phyloP scores from a whole-genome alignment of 148 eudicot species.

The Persicaria maculosa region DNA sequence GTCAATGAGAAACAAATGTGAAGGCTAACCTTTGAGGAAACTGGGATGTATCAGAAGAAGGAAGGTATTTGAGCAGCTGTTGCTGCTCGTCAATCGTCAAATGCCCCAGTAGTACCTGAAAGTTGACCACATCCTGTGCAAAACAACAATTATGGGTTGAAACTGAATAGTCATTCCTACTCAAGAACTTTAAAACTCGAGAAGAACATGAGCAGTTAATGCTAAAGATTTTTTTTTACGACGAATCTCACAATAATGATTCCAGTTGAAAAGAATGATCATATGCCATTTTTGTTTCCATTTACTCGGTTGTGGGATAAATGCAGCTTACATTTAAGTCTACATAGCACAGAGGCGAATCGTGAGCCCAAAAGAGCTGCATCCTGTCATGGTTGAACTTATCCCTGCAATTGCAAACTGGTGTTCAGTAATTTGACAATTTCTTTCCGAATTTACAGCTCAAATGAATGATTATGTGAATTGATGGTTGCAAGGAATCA shows the following conservation, averaged over 20 bases:
- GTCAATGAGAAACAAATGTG: neutral
- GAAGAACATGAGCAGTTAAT: neutral
- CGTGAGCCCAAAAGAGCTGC: conserved; percentile 47
- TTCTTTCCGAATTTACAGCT: neutral
- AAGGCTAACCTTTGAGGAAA: conserved; percentile 54
- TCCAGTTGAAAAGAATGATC: neutral
- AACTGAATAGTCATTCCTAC: neutral
- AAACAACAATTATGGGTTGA: neutral
- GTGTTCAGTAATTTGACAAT: neutral
- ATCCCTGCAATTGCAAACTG: conserved; percentile 42
- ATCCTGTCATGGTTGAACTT: conserved; percentile 46
- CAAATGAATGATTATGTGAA: neutral
- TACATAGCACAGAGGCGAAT: conserved; percentile 52
- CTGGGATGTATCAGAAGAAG: conserved; percentile 42
- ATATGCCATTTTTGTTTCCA: neutral
- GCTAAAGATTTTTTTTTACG: neutral
- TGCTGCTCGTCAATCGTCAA: conserved; percentile 68
- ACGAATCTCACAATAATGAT: neutral
- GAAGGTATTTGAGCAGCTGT: conserved; percentile 60
- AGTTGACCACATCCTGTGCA: conserved; percentile 68
- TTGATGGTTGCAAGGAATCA: neutral
- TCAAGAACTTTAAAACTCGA: neutral
- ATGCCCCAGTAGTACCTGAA: conserved; percentile 46
- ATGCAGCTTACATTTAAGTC: conserved; percentile 63
- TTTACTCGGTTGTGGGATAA: neutral